Conservation (phyloP, 306 rosid species). For the Glycine tomentella region DNA sequence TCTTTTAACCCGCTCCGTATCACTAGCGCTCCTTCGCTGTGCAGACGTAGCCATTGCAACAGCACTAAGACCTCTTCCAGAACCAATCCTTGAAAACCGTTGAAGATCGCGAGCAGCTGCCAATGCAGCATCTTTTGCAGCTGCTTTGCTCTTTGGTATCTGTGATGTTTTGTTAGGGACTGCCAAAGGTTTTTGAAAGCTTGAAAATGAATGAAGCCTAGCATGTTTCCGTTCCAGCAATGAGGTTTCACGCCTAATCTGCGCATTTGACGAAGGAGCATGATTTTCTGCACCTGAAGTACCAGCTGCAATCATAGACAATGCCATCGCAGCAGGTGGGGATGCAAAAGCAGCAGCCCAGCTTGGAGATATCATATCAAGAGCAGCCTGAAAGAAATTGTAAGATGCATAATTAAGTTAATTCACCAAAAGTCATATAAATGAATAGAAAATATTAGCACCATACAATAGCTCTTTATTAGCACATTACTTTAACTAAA, state of each 20-base stretch:
- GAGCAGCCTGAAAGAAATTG: conserved; percentile 78
- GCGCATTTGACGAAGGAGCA: conserved; percentile 62
- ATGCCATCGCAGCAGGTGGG: conserved; percentile 98
- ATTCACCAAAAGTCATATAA: conserved; percentile 32
- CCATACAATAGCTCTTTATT: conserved; percentile 17
- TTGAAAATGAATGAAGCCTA: conserved; percentile 88
- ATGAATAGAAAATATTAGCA: conserved; percentile 18
- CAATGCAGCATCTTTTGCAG: conserved; percentile 93
- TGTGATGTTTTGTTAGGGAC: conserved; percentile 64
- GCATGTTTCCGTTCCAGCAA: conserved; percentile 81
- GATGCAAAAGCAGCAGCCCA: conserved; percentile 99
- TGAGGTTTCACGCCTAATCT: conserved; percentile 86
- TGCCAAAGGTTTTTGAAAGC: conserved; percentile 88
- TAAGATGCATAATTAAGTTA: conserved; percentile 34
- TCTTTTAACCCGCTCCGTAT: conserved; percentile 86
- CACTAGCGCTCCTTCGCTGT: conserved; percentile 83
- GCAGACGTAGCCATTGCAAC: conserved; percentile 99
- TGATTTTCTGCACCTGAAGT: conserved; percentile 86
- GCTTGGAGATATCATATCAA: conserved; percentile 85
- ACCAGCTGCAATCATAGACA: conserved; percentile 99
- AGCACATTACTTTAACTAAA: background rate
- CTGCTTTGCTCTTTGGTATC: conserved; percentile 89
- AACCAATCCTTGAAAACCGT: conserved; percentile 87
- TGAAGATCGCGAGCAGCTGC: conserved; percentile 97
- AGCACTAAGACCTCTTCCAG: conserved; percentile 99